phyloP scores from a whole-genome alignment of 306 rosid genomes.

The Gynostemma pentaphyllum region DNA sequence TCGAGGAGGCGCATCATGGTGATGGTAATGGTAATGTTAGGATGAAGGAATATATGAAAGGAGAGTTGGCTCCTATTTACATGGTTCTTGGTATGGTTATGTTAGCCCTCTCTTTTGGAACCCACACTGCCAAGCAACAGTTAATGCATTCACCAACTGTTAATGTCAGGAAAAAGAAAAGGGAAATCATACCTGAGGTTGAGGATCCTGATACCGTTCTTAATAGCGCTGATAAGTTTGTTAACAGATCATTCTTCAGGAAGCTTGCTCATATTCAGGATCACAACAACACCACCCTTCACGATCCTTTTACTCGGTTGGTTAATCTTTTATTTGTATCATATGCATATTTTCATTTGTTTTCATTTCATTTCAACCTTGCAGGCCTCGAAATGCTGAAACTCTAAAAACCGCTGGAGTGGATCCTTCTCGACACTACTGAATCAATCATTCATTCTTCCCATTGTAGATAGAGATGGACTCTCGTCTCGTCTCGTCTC shows the following conservation, averaged over 20 bases:
- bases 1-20: too few relatives aligned
- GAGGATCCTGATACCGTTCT: constrained; percentile 5
- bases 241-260: constrained; percentile 14
- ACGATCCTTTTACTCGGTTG: constrained; percentile 13
- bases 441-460: not conserved
- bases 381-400: constrained; percentile 11
- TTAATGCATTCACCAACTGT: constrained; percentile 5
- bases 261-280: constrained; percentile 18
- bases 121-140: constrained; percentile 11
- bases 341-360: too few relatives aligned
- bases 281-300: not conserved
- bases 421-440: not conserved
- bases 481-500: too few relatives aligned
- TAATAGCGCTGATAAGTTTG: constrained; percentile 6
- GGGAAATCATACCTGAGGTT: constrained; percentile 10
- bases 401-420: constrained; percentile 8
- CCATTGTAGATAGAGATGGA: too few relatives aligned
- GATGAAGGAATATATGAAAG: not conserved
- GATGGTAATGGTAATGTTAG: not conserved
- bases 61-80: constrained; percentile 12
- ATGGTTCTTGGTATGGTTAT: constrained; percentile 11
- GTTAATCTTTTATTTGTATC: not conserved
- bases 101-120: not conserved
- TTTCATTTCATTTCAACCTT: not conserved
- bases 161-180: constrained; percentile 9